A percentile compares a stretch with the other conserved stretches of the same genome.
Evolutionary conservation across 768 basidiomycete genomes (phyloP).

Genomic region (Amanita muscaria): DNA sequence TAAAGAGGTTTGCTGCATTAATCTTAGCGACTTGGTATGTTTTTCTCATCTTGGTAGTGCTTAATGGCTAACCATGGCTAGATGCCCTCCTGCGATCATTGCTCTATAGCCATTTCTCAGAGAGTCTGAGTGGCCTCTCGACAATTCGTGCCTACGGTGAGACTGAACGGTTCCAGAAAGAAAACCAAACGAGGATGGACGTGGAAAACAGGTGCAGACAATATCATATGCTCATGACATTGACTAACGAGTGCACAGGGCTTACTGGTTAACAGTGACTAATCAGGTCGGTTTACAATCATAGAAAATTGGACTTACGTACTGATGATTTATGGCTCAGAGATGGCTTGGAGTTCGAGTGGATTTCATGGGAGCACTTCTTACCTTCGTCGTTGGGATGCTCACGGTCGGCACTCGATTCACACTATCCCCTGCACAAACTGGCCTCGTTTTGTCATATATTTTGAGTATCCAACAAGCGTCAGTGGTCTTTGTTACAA

Average conservation of each 20-base stretch:
- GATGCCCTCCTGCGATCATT: slow-evolving; percentile 83
- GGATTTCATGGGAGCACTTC: slow-evolving; percentile 51
- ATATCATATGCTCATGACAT: background rate
- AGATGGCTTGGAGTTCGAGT: no score
- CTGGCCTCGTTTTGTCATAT: slow-evolving; percentile 69
- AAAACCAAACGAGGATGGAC: slow-evolving; percentile 66
- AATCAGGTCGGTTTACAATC: slow-evolving; percentile 47
- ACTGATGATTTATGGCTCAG: background rate
- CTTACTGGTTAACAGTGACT: slow-evolving; percentile 79
- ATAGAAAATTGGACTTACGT: background rate
- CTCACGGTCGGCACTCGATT: slow-evolving; percentile 69
- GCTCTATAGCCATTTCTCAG: slow-evolving; percentile 88
- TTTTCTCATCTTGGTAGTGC: background rate
- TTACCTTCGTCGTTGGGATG: slow-evolving; percentile 75
- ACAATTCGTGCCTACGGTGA: no score
- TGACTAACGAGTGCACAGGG: slow-evolving; percentile 28
- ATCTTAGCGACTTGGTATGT: slow-evolving; percentile 55
- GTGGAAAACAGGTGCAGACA: no score
- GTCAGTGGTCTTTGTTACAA: slow-evolving; percentile 18
- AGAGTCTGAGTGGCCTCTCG: slow-evolving; percentile 77
- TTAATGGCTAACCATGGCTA: slow-evolving; percentile 15
- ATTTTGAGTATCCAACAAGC: slow-evolving; percentile 73
- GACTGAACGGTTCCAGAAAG: slow-evolving; percentile 58
- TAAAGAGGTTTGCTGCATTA: slow-evolving; percentile 2
- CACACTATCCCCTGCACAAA: slow-evolving; percentile 70